These are phyloP conservation scores for Pseudoscleropodium purum DNA, from an alignment of 225 moss, liverwort and hornwort genomes.

Conservation along the genomic window DNA sequence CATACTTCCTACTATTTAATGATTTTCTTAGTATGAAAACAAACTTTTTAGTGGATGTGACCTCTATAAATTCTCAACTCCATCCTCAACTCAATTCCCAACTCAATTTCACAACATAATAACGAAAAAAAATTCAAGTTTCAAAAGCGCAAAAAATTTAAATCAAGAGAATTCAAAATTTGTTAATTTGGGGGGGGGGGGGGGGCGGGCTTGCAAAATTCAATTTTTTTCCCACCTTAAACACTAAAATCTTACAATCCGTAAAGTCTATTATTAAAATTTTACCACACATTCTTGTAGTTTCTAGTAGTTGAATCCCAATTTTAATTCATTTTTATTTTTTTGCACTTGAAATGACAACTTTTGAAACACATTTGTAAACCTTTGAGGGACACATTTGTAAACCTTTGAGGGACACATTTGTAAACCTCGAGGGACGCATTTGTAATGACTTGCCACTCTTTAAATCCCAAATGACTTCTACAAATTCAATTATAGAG, in stretches of 20 bases:
- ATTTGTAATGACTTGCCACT: no score
- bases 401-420: no score
- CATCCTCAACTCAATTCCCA: not conserved
- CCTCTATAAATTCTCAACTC: no score
- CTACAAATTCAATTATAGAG: not conserved
- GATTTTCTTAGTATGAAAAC: not conserved
- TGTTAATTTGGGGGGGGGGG: no score
- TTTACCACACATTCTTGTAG: not conserved
- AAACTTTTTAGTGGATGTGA: accelerated
- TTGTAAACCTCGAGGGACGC: no score
- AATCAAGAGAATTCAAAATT: not conserved
- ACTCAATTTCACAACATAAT: not conserved
- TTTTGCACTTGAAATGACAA: not conserved
- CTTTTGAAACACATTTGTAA: not conserved
- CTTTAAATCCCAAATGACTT: not conserved
- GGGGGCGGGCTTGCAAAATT: not conserved
- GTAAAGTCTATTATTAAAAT: not conserved
- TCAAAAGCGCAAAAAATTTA: not conserved
- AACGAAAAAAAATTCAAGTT: not conserved
- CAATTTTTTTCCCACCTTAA: accelerated
- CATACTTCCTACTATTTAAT: not conserved
- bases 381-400: accelerated
- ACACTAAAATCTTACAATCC: not conserved
- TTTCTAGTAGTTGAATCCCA: accelerated
- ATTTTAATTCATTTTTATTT: not conserved